Percentiles rank a stretch among this genome's conserved stretches.
Evolutionary conservation across 2,329 filamentous ascomycete species (phyloP).

Genomic region (Septoria petroselini): DNA sequence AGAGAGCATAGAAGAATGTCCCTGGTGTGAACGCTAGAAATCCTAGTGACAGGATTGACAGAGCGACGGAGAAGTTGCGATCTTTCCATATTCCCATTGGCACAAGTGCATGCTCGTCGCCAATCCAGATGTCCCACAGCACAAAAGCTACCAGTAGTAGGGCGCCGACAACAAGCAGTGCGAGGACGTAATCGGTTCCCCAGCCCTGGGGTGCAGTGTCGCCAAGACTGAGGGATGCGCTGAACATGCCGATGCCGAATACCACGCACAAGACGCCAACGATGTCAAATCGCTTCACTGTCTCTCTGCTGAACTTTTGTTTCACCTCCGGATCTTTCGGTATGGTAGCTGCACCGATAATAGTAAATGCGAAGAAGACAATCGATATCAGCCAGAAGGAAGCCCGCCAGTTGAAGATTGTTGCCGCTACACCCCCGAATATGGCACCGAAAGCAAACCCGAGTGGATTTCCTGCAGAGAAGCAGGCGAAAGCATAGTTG

Average conservation of each 20-base stretch:
- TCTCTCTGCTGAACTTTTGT: conserved; percentile 1
- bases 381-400: conserved; percentile 13
- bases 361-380: conserved; percentile 8
- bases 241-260: conserved; percentile 14
- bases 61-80: conserved; percentile 10
- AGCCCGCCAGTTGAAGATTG: conserved; percentile 11
- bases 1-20: conserved; percentile 14
- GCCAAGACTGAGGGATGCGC: conserved; percentile 50
- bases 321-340: conserved; percentile 5
- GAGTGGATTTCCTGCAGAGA: conserved; percentile 13
- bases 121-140: conserved; percentile 8
- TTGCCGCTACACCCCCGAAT: conserved; percentile 11
- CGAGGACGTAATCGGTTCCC: conserved; percentile 41
- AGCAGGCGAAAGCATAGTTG: conserved; percentile 15
- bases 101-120: conserved; percentile 4
- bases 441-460: conserved; percentile 12
- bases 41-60: conserved; percentile 10
- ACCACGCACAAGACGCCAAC: conserved; percentile 9
- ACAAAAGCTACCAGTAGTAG: conserved; percentile 42
- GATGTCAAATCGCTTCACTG: conserved; percentile 12
- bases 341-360: conserved; percentile 4
- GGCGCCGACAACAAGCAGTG: conserved; percentile 42
- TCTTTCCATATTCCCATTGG: conserved; percentile 10
- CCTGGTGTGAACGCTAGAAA: conserved; percentile 14
- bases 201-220: conserved; percentile 37